A percentile compares a stretch with the other conserved stretches of the same genome.
These are phyloP conservation scores for Penicillium malachiteum DNA, from an alignment of 495 filamentous ascomycete species.

Conservation along the genomic window DNA sequence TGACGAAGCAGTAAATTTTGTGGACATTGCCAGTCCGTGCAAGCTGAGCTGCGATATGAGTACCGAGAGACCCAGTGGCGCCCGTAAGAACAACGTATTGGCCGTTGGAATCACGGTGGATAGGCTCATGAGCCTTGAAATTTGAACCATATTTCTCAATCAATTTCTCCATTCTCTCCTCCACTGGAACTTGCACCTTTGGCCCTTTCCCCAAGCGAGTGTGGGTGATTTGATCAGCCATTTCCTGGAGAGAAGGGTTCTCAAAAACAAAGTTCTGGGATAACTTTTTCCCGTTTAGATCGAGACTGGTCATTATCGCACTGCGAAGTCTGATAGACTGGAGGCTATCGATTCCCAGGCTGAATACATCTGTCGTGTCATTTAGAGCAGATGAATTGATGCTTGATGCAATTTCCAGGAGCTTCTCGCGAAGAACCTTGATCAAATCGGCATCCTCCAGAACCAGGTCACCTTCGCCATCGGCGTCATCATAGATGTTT, in stretches of 20 bases:
- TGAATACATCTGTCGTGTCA: conserved; percentile 30
- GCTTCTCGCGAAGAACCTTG: not conserved
- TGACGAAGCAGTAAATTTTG: conserved; percentile 56
- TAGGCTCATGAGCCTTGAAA: conserved; percentile 30
- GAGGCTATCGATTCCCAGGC: conserved; percentile 53
- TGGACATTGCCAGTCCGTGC: conserved; percentile 20
- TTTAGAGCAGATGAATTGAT: not conserved
- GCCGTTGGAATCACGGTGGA: conserved; percentile 16
- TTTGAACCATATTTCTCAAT: conserved; percentile 34
- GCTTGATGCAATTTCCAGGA: not conserved
- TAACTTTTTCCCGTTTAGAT: conserved; percentile 31
- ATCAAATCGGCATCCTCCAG: not conserved
- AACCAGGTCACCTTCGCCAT: not conserved
- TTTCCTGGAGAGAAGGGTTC: conserved; percentile 31
- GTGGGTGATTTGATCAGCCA: conserved; percentile 19
- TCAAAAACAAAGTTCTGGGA: conserved; percentile 44
- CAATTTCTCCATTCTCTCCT: conserved; percentile 20
- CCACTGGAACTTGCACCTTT: conserved; percentile 18
- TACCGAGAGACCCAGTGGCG: conserved; percentile 63
- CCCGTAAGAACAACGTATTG: conserved; percentile 49
- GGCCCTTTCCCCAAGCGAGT: conserved; percentile 7
- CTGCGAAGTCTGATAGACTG: conserved; percentile 33
- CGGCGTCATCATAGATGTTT: conserved; percentile 10
- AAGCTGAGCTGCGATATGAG: conserved; percentile 51
- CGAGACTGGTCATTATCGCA: conserved; percentile 28